These are phyloP conservation scores for Xylariaceae sp. DNA, from an alignment of 2,329 filamentous ascomycete species.

Conservation along the genomic window DNA sequence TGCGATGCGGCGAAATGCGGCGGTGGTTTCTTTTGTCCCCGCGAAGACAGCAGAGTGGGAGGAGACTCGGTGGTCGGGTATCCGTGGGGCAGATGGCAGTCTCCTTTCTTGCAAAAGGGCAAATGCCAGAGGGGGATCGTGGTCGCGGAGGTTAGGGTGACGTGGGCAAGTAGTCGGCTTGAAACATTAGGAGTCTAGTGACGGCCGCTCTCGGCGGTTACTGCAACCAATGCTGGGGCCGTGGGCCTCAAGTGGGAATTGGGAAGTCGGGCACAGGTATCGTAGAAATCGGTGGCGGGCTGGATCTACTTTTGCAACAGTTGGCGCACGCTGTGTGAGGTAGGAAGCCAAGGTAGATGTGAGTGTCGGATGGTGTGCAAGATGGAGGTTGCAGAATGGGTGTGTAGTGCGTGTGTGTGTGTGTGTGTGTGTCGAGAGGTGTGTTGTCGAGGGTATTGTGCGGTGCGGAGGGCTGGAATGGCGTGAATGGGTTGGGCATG, in stretches of 20 bases:
- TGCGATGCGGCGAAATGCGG: slow-evolving; percentile 3
- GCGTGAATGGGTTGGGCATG: too few relatives aligned
- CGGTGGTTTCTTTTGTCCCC: slow-evolving; percentile 2
- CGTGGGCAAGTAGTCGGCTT: slow-evolving; percentile 12
- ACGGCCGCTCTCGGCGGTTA: slow-evolving; percentile 17
- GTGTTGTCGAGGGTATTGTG: too few relatives aligned
- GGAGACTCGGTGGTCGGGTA: slow-evolving; percentile 7
- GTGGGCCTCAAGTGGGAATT: not conserved
- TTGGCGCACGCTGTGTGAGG: too few relatives aligned
- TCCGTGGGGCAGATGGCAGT: slow-evolving; percentile 5
- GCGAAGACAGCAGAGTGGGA: slow-evolving; percentile 1
- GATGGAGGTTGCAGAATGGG: too few relatives aligned
- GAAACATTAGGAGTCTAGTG: slow-evolving; percentile 15
- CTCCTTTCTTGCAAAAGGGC: too few relatives aligned
- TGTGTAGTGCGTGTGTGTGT: too few relatives aligned
- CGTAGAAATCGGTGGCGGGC: not conserved
- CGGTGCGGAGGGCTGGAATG: too few relatives aligned
- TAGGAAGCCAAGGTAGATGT: too few relatives aligned
- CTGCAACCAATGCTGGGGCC: not conserved
- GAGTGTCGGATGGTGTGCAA: too few relatives aligned
- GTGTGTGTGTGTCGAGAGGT: too few relatives aligned
- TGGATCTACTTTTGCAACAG: too few relatives aligned
- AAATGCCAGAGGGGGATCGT: not conserved
- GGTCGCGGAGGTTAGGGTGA: slow-evolving; percentile 3
- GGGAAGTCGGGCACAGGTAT: not conserved